Base-by-base conservation (phyloP, 768 basidiomycete genomes). In the Exidia glandulosa region DNA sequence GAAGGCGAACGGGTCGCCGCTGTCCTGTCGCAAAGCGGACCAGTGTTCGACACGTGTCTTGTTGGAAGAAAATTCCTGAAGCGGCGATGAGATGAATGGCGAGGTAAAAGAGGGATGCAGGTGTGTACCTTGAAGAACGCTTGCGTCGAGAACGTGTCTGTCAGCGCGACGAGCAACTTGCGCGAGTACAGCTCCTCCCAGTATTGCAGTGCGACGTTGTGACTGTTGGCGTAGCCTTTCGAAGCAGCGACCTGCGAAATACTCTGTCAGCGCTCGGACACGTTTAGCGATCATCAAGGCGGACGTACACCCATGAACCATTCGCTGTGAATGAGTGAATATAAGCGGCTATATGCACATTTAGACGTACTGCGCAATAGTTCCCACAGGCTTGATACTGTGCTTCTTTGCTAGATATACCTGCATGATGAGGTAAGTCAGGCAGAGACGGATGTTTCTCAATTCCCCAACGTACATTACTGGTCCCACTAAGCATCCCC, bases 81-180 rank as follows among this genome's bases (percentile, higher is more conserved):
- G 3, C 16, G n/a, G 47, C 13, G 33, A 19, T 9, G 29, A 33
- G 63, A 64, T 61, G 56, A 57, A 23, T 27, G 5, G 30, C n/a
- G 13, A 47, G 52, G 29, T 29, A 25, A 2, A 50, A 23, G 13
- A 10, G 25, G 32, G 19, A 25, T 41, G 47, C 3, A n/a, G 12
- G 27, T 47, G 66, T 29, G n/a, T 68, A 81, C 93, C 74, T 82
- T 79, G 76, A 92, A 94, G 74, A 97, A 98, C 0, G 81, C 84
- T 32, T 81, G 73, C 1, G 89, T 90, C 5, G 94, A 89, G 72
- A 96, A 98, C 0, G 96, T 99, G 73, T 99, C 96, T 14, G 96
- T 96, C 33, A 97, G 75, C 23, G 94, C 92, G 60, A 91, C 81
- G 58, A 87, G 79, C 60, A 69, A 63, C 25, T 66, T 61, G 68